Evolutionary conservation across 1,284 basidiomycete species (phyloP), one percentile per base, ranked within the genome.

Genomic region (Malassezia vespertilionis): DNA sequence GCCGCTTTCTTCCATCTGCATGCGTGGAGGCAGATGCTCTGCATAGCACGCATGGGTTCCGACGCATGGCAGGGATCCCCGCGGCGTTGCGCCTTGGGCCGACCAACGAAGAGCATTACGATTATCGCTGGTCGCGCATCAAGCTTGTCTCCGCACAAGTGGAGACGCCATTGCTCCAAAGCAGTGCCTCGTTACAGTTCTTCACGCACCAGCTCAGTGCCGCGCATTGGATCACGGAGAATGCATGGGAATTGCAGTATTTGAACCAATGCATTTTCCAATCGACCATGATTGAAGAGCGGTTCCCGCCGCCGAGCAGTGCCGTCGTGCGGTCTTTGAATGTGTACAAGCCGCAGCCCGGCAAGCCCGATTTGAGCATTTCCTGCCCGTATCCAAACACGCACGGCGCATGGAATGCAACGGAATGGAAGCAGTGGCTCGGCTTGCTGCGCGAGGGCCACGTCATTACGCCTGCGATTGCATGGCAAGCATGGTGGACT

Each of bases 401-500:
- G 10, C 32, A 37, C 6, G 63, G 65, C 4, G 56, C 53, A 1
- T 67, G 62, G 57, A 42, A 51, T 28, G 40, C 57, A 5, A 31
- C 41, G n/a, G 44, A 33, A 21, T 69, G 65, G 65, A 49, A 47
- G 24, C 28, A 34, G 10, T 67, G 64, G 64, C 56, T 67, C 20
- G 33, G 35, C 4, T 44, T 46, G 22, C 46, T 67, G 12, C 27
- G 38, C 0, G 61, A 58, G 31, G 64, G 64, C 12, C 47, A 65
- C 15, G 59, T 67, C 21, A 54, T 67, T 18, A 53, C 56, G 30
- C 62, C 61, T 1, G 61, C 64, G 2, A 49, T 69, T 8, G 46
- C 55, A 8, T 65, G 58, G 60, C 65, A 69, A 52, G 65, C 65
- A 1, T 69, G 65, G 65, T 69, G 65, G 65, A 61, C 63, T 17